Conservation (phyloP, 78 protist species). For the Ministeria vibrans region DNA sequence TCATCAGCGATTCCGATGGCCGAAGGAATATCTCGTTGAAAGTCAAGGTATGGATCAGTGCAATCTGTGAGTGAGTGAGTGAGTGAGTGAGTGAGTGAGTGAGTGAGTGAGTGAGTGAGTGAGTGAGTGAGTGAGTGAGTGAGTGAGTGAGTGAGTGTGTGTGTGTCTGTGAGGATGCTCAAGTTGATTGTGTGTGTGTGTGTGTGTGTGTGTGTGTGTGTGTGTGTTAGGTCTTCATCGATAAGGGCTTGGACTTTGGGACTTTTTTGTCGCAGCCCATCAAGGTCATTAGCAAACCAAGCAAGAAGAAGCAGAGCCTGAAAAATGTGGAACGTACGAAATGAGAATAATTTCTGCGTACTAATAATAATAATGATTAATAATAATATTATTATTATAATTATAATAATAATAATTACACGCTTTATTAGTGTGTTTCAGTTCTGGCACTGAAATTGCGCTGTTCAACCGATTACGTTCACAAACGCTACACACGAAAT, state of each 20-base stretch:
- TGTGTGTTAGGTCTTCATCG: not conserved
- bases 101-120: not conserved
- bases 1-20: not conserved
- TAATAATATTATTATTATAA: too few relatives aligned
- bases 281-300: conserved; percentile 15
- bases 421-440: not conserved
- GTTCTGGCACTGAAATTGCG: not conserved
- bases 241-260: not conserved
- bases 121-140: not conserved
- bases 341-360: not conserved
- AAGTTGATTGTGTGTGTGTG: not conserved
- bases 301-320: conserved; percentile 2
- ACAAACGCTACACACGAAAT: not conserved
- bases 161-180: not conserved
- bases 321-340: not conserved
- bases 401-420: not conserved
- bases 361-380: not conserved
- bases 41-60: not conserved
- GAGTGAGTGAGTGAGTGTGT: not conserved
- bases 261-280: not conserved
- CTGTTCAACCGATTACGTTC: conserved; percentile 15
- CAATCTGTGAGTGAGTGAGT: not conserved
- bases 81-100: not conserved
- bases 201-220: not conserved
- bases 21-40: not conserved